phyloP scores from a whole-genome alignment of 192 early-diverging fungal genomes.

The Coemansia sp. region DNA sequence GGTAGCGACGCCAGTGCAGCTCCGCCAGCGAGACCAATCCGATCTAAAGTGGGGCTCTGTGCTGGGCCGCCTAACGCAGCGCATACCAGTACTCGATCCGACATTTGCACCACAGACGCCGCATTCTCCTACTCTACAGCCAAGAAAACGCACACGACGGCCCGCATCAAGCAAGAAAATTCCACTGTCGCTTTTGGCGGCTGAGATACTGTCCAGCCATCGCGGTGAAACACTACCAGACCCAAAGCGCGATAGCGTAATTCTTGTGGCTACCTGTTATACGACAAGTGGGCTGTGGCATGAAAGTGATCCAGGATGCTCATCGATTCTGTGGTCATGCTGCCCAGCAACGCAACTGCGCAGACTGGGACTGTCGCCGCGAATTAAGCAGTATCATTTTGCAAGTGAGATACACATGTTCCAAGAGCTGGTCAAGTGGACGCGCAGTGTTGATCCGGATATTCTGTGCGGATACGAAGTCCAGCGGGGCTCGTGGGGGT shows the following conservation, averaged over 20 bases:
- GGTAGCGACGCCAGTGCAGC: conserved; percentile 13
- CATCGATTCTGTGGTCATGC: conserved; percentile 29
- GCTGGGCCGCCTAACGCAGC: conserved; percentile 22
- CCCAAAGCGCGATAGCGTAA: conserved; percentile 65
- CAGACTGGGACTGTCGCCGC: conserved; percentile 21
- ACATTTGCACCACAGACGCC: neutral
- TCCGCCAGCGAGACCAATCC: conserved; percentile 41
- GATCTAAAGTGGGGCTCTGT: conserved; percentile 50
- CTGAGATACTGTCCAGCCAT: conserved; percentile 22
- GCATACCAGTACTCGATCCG: neutral
- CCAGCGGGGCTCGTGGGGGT: conserved; percentile 87
- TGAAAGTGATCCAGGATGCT: neutral
- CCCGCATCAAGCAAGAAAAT: neutral
- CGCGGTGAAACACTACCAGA: conserved; percentile 62
- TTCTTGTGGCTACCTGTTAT: conserved; percentile 34
- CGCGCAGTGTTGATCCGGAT: conserved; percentile 75
- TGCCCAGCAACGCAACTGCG: conserved; percentile 1
- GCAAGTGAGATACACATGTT: conserved; percentile 65
- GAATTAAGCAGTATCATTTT: conserved; percentile 35
- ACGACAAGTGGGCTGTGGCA: neutral
- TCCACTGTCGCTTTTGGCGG: conserved; percentile 19
- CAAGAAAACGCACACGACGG: neutral
- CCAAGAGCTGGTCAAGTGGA: conserved; percentile 54
- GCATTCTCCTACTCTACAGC: neutral
- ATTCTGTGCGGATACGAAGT: conserved; percentile 87